Conservation (phyloP, 176 grass and related monocot genomes). For the bread wheat (Triticum aestivum) region IWGSC_CS_RefSeq_v2.1 NC_057801.1:766236868-766237367, state of each 20-base stretch:
- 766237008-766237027: neutral
- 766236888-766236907: neutral
- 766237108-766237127: neutral
- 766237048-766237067: neutral
- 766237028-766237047: neutral
- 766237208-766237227: conserved; percentile 1
- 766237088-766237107: neutral
- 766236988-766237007: neutral
- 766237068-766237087: neutral
- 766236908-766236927: neutral
- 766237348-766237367: neutral
- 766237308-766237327: neutral
- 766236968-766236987: neutral
- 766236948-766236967: neutral
- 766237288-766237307: neutral
- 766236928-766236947: conserved; percentile 4
- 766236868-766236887: neutral
- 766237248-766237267: neutral
- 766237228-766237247: neutral
- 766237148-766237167: neutral
- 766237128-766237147: neutral
- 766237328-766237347: neutral
- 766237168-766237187: neutral
- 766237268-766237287: neutral
- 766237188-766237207: neutral